Conservation (phyloP, 2,329 filamentous ascomycete genomes). For the Cylindrodendrum hubeiense region DNA sequence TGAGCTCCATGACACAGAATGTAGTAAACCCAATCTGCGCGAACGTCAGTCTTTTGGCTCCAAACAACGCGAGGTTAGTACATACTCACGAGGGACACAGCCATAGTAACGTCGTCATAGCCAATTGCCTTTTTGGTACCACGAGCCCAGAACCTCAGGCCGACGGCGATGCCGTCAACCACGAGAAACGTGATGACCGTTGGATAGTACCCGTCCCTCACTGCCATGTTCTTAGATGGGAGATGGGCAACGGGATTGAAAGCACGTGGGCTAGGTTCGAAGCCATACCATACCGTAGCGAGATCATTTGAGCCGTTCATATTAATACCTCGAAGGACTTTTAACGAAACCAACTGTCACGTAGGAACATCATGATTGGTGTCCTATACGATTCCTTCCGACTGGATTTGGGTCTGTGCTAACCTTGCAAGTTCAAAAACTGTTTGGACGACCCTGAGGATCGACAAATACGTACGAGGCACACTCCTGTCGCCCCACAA, state of each 20-base stretch:
- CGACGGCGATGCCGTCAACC: constrained; percentile 3
- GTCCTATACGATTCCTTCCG: not conserved
- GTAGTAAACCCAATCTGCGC: not conserved
- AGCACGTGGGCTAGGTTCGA: not conserved
- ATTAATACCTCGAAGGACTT: not conserved
- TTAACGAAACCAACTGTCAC: too few relatives aligned
- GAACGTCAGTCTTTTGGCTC: not conserved
- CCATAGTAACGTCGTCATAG: constrained; percentile 4
- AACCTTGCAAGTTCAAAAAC: not conserved
- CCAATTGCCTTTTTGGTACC: constrained; percentile 2
- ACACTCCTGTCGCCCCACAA: not conserved
- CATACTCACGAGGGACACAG: not conserved
- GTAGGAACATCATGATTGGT: too few relatives aligned
- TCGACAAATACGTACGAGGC: not conserved
- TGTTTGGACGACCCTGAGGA: not conserved
- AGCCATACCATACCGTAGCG: not conserved
- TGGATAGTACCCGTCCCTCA: not conserved
- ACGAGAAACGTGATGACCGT: constrained; percentile 3
- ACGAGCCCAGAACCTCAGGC: constrained; percentile 6
- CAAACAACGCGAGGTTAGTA: not conserved
- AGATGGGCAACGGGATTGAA: not conserved
- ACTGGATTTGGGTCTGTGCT: not conserved
- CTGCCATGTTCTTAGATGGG: not conserved
- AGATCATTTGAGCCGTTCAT: not conserved
- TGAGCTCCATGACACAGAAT: not conserved